Conservation (phyloP, 2,329 filamentous ascomycete genomes). For the Aurifilum marmelostoma region DNA sequence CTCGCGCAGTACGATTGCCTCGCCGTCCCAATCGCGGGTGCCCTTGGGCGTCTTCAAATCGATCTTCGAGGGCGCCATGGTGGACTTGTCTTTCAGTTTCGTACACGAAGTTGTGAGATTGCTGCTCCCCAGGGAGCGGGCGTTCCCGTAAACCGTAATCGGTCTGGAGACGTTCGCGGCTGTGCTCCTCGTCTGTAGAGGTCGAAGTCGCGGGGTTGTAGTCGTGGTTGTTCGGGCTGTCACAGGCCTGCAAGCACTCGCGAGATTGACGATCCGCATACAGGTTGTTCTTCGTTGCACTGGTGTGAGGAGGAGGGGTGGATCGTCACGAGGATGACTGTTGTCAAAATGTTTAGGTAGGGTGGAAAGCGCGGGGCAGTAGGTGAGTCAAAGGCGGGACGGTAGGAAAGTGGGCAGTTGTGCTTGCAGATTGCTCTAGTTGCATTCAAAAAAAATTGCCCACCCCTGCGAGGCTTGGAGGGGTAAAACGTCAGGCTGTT, state of each 20-base stretch:
- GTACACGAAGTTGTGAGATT: conserved; percentile 3
- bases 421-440: not conserved
- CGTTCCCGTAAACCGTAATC: not conserved
- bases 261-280: conserved; percentile 22
- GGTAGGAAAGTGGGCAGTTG: conserved; percentile 2
- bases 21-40: conserved; percentile 36
- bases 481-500: conserved; percentile 13
- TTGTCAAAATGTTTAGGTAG: not conserved
- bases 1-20: conserved; percentile 34
- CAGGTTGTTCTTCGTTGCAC: conserved; percentile 10
- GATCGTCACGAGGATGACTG: not conserved
- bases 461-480: conserved; percentile 10
- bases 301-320: not conserved
- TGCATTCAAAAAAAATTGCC: conserved; percentile 14
- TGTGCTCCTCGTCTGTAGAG: not conserved
- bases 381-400: conserved; percentile 12
- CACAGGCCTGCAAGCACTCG: conserved; percentile 20
- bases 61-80: conserved; percentile 28
- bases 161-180: conserved; percentile 5
- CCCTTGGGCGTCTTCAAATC: conserved; percentile 36
- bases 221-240: conserved; percentile 20
- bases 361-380: not conserved
- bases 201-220: conserved; percentile 1
- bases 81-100: conserved; percentile 7
- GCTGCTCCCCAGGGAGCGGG: not conserved